phyloP scores from a whole-genome alignment of 148 eudicot species.

The Heliosperma pusillum region DNA sequence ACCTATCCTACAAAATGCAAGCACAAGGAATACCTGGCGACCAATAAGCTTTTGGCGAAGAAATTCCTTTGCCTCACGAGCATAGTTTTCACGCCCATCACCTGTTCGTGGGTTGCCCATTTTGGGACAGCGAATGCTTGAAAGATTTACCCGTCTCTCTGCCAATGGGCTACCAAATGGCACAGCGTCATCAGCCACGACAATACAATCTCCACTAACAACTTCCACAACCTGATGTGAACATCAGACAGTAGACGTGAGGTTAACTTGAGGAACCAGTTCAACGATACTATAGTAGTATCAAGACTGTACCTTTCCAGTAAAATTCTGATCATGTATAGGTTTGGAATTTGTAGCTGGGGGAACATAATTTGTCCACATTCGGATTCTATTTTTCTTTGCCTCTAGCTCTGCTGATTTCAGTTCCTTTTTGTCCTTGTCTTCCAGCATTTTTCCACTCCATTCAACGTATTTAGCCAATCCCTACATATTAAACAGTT shows the following conservation, averaged over 20 bases:
- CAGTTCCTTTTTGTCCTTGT: constrained; percentile 56
- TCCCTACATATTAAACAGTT: constrained; percentile 43
- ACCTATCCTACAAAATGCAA: neutral
- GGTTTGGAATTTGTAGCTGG: constrained; percentile 82
- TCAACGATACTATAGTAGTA: neutral
- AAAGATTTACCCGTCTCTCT: constrained; percentile 91
- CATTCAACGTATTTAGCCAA: constrained; percentile 89
- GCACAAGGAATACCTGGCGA: constrained; percentile 54
- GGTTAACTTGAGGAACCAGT: neutral
- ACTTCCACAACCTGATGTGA: constrained; percentile 77
- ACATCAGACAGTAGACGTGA: constrained; percentile 11
- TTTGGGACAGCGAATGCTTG: constrained; percentile 86
- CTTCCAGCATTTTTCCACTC: constrained; percentile 89
- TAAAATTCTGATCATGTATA: constrained; percentile 87
- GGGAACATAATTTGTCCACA: constrained; percentile 84
- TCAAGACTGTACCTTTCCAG: constrained; percentile 64
- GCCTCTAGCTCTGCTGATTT: constrained; percentile 86
- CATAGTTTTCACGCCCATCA: constrained; percentile 60
- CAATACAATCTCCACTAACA: constrained; percentile 84
- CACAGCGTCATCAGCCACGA: constrained; percentile 89
- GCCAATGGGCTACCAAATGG: constrained; percentile 85
- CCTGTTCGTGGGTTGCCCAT: constrained; percentile 78
- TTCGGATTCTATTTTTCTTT: constrained; percentile 64
- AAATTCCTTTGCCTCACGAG: constrained; percentile 92
- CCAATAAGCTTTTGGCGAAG: constrained; percentile 80